These are phyloP conservation scores for Aspergillus ruber DNA, from an alignment of 2,329 filamentous ascomycete species.

Conservation along the genomic window DNA sequence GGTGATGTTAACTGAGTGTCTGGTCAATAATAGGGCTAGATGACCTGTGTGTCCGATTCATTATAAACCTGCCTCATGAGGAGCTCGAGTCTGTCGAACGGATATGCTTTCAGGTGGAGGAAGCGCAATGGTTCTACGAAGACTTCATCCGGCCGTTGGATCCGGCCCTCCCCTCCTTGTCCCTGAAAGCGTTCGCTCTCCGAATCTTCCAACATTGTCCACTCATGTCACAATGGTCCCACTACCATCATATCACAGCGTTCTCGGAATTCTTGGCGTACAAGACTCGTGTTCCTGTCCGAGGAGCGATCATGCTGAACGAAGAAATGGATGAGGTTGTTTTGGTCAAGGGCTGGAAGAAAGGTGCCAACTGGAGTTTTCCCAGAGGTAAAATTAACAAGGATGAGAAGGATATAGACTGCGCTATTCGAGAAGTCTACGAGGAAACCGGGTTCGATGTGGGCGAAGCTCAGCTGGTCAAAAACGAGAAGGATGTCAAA, in stretches of 20 bases:
- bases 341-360: conserved; percentile 97
- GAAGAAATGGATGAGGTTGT: conserved; percentile 89
- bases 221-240: conserved; percentile 72
- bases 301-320: conserved; percentile 89
- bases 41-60: conserved; percentile 95
- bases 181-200: conserved; percentile 76
- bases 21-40: conserved; percentile 64
- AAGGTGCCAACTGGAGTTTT: conserved; percentile 92
- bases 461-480: conserved; percentile 66
- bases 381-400: conserved; percentile 97
- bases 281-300: conserved; percentile 88
- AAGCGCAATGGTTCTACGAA: conserved; percentile 99
- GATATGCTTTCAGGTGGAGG: conserved; percentile 97
- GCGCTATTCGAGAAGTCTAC: conserved; percentile 87
- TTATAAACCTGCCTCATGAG: conserved; percentile 89
- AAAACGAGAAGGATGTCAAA: conserved; percentile 65
- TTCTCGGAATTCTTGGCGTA: conserved; percentile 91
- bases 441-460: conserved; percentile 94
- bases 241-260: conserved; percentile 69
- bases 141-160: conserved; percentile 94
- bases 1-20: conserved; percentile 16
- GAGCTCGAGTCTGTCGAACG: conserved; percentile 85
- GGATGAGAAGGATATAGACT: conserved; percentile 88
- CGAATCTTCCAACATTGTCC: conserved; percentile 93
- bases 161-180: conserved; percentile 75